Percentiles rank a stretch among this genome's conserved stretches.
phyloP scores from a whole-genome alignment of 495 filamentous ascomycete genomes.

The Tuber indicum region DNA sequence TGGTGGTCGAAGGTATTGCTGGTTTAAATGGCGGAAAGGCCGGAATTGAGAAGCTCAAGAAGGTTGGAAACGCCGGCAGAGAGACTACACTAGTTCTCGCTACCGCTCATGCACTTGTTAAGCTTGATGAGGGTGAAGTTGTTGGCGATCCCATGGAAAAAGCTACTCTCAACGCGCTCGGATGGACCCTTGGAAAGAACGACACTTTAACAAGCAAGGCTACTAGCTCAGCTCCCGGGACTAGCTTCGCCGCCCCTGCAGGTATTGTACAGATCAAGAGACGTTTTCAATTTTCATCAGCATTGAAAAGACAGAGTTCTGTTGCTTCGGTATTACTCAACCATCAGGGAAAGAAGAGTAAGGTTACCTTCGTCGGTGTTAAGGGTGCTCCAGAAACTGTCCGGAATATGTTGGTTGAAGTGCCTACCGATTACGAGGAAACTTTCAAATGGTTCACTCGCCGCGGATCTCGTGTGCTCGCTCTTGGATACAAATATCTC shows the following conservation, averaged over 20 bases:
- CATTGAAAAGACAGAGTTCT: constrained; percentile 91
- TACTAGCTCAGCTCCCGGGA: constrained; percentile 47
- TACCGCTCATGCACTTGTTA: constrained; percentile 91
- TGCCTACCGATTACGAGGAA: constrained; percentile 88
- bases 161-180: constrained; percentile 78
- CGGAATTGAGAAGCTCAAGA: constrained; percentile 42
- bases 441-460: constrained; percentile 97
- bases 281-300: constrained; percentile 96
- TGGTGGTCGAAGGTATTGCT: constrained; percentile 95
- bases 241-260: constrained; percentile 47
- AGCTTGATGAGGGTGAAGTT: constrained; percentile 91
- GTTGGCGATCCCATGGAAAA: constrained; percentile 99
- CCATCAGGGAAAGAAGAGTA: constrained; percentile 62
- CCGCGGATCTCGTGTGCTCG: constrained; percentile 86
- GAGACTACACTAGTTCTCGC: constrained; percentile 91
- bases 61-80: constrained; percentile 49
- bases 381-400: constrained; percentile 98
- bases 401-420: constrained; percentile 75
- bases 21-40: constrained; percentile 74
- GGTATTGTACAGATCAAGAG: constrained; percentile 77
- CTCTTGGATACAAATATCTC: constrained; percentile 88
- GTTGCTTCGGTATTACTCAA: constrained; percentile 73
- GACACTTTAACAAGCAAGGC: constrained; percentile 66
- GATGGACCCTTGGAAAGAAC: constrained; percentile 83
- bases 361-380: constrained; percentile 82